Evolutionary conservation across 495 filamentous ascomycete genomes (phyloP), one percentile per base, ranked within the genome.

Genomic region (Extremus antarcticus): DNA sequence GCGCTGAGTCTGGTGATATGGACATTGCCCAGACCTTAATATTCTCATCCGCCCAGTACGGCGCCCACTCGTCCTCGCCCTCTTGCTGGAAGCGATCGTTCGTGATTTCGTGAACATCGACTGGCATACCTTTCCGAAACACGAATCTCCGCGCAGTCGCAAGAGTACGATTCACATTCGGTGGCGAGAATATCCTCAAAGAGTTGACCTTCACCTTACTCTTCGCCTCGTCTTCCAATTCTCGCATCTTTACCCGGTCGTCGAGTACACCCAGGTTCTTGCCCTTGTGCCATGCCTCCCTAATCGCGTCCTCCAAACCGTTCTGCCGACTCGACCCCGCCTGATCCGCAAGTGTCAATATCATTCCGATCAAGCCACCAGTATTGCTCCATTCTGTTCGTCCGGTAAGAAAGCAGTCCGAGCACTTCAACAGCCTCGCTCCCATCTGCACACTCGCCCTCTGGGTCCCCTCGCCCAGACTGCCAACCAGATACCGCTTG

Each of bases 401-500:
- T 13, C 92, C 92, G 2, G 88, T 85, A 41, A 98, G 64, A 66
- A 97, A 94, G 41, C 94, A 70, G 63, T 95, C 78, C 23, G 72
- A 73, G 7, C 90, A 68, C 64, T 83, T 85, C 2, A 63, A 58
- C 48, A 90, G 55, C 39, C 73, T 70, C 0, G 79, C 50, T 41
- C 79, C 84, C 49, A 80, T 75, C 67, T 95, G 84, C 3, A 74
- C 69, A 49, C 81, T 71, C 51, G 81, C 78, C n/a, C 92, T 80
- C 71, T 96, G 91, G 11, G 84, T 80, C 3, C 92, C 92, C 68
- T 97, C 94, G 11, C 81, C 71, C 10, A 90, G 62, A 65, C 87
- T 83, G 8, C 92, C 92, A 62, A 98, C 83, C n/a, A 97, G 50
- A 66, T 97, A 98, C 43, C 88, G 80, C 64, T 83, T 82, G 49